phyloP scores from a whole-genome alignment of 2,329 filamentous ascomycete genomes.

The Trichoderma atroviride region DNA sequence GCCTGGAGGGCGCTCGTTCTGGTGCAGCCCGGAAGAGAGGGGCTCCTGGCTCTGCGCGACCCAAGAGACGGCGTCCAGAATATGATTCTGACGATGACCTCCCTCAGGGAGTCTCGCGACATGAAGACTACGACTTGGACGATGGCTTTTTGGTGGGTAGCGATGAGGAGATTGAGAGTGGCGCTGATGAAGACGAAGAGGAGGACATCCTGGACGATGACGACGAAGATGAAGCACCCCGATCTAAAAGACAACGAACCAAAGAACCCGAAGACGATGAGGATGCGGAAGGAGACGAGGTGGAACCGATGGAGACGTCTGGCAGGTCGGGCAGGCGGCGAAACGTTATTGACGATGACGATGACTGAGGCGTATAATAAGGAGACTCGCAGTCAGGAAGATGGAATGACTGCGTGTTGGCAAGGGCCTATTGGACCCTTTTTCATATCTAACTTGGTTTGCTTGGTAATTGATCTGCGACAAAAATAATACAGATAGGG shows the following conservation, averaged over 20 bases:
- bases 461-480: not conserved
- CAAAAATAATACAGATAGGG: slow-evolving; percentile 7
- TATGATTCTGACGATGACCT: slow-evolving; percentile 79
- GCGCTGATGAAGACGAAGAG: slow-evolving; percentile 67
- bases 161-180: slow-evolving; percentile 67
- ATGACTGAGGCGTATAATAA: slow-evolving; percentile 34
- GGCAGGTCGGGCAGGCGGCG: slow-evolving; percentile 54
- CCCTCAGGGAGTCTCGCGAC: slow-evolving; percentile 60
- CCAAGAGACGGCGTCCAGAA: slow-evolving; percentile 60
- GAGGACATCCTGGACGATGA: slow-evolving; percentile 60
- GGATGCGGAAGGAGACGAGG: slow-evolving; percentile 59
- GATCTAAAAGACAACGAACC: slow-evolving; percentile 55
- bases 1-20: slow-evolving; percentile 64
- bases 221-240: slow-evolving; percentile 53
- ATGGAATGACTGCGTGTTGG: not conserved
- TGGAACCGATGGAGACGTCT: slow-evolving; percentile 48
- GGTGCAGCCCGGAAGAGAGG: slow-evolving; percentile 58
- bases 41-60: slow-evolving; percentile 51
- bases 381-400: not conserved
- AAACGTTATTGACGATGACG: slow-evolving; percentile 62
- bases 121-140: slow-evolving; percentile 77
- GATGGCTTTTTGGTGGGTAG: slow-evolving; percentile 78
- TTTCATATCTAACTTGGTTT: not conserved
- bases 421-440: not conserved
- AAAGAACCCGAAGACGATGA: slow-evolving; percentile 54